Evolutionary conservation across 805 yeast species (phyloP), one percentile per base, ranked within the genome.

Genomic region (Kazachstania bromeliacearum): DNA sequence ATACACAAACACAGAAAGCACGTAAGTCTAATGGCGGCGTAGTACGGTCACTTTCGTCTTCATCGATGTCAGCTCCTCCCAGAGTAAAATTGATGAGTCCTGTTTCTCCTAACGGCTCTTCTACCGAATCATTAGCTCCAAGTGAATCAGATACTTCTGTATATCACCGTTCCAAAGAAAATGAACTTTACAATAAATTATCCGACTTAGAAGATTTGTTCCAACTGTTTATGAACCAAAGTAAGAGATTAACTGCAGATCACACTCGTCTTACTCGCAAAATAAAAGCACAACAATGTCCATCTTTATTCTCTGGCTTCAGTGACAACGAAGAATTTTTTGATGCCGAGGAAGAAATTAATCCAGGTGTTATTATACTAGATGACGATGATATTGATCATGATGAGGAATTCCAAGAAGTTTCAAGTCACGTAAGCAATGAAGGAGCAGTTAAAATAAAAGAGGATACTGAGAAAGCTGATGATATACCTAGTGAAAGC

Each of bases 281-380:
- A 29, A 34, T 35, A 8, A 40, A 36, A 31, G 46, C 37, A 8
- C 39, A 35, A 13, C 42, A 39, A 22, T 28, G 42, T 28, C 9
- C 42, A 13, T 41, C 54, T 1, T 36, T 57, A 8, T 27, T 48
- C 4, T 50, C 62, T 2, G 40, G 36, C 4, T 63, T 71, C 4
- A 50, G 71, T 3, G 59, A 70, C 16, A 66, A 71, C 3, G 73
- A 70, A 31, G 77, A 74, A 34, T 77, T 68, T 47, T 76, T 58
- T 49, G 94, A 84, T 60, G 94, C 94, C 1, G 68, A 68, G 34
- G 89, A 81, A 57, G 45, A 65, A 44, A 36, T 55, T 4, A 42
- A 45, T 30, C 61, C 53, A 2, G 79, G 77, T 3, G 84, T 79
- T 10, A 74, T 78, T n/a, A 56, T 79, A 50, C 57, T 77, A 13